Base-by-base conservation (phyloP, 352 stramenopile species). In the Phytophthora capsici region DNA sequence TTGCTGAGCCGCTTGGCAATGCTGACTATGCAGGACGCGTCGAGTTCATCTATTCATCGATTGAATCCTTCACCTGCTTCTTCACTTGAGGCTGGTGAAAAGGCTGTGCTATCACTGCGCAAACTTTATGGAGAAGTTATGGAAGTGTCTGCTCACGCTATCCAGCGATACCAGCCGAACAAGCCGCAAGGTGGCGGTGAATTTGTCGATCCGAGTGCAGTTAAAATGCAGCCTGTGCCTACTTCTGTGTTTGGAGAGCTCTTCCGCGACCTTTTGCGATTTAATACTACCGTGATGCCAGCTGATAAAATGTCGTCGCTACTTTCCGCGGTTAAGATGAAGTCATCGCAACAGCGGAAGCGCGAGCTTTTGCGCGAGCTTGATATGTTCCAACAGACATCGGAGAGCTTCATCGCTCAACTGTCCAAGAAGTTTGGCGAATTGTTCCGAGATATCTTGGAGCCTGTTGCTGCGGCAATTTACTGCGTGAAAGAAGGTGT, bases 351-450 rank as follows among this genome's bases (percentile, higher is more conserved):
- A 12, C 67, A 60, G 16, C 88, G 88, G 58, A 85, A 77, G 12
- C 72, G 79, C 14, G 86, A 96, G 36, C 45, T 96, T n/a, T 61
- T 92, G 20, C 85, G 88, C 20, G 89, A 96, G 38, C 49, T 95
- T 10, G 82, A 93, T n/a, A 90, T 94, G 80, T 93, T 97, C 41
- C 87, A 97, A 58, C 86, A 95, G 44, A 96, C 88, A 6, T 94
- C 86, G 7, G 84, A 95, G 16, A 95, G 80, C 51, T 95, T 95
- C 41, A 23, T 89, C 17, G 49, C 70, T 28, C 88, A 91, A 51
- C 23, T 96, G 30, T 63, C 71, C 7, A 78, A 79, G 36, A 93
- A 93, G 57, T 97, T 88, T 73, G 70, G 62, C 0, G 74, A 78
- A 16, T 86, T 73, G 26, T 98, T 95, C 58, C 77, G 80, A 28